Percentiles rank a stretch among this genome's conserved stretches.
These are phyloP conservation scores for Polyporus arcularius DNA, from an alignment of 768 basidiomycete species.

Conservation along the genomic window DNA sequence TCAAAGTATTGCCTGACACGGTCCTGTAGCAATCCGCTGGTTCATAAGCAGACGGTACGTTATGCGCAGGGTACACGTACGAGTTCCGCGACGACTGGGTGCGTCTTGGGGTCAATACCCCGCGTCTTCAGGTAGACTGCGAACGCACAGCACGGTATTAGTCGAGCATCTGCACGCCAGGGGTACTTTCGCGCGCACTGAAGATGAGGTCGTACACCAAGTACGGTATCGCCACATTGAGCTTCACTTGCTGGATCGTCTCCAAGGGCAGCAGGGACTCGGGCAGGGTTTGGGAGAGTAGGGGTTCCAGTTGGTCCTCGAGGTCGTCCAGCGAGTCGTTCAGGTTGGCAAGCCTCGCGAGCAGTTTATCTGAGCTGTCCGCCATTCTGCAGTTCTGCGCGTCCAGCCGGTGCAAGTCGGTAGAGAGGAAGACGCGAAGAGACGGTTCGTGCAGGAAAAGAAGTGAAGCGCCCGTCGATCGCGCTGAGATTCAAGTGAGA, in stretches of 20 bases:
- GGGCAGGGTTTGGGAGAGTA: constrained; percentile 67
- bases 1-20: constrained; percentile 80
- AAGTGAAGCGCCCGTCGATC: constrained; percentile 8
- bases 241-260: constrained; percentile 77
- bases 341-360: constrained; percentile 47
- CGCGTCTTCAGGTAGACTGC: constrained; percentile 80
- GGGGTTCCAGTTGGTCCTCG: constrained; percentile 63
- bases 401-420: background rate
- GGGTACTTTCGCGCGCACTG: constrained; percentile 47
- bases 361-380: constrained; percentile 37
- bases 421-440: background rate
- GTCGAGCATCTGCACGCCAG: background rate
- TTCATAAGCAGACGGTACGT: background rate
- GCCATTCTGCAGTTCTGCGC: constrained; percentile 31
- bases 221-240: constrained; percentile 80
- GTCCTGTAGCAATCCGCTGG: constrained; percentile 45
- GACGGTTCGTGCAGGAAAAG: too few relatives aligned
- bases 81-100: constrained; percentile 75
- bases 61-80: constrained; percentile 35
- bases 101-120: constrained; percentile 78
- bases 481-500: constrained; percentile 6
- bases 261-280: constrained; percentile 67
- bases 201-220: constrained; percentile 84
- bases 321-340: constrained; percentile 65
- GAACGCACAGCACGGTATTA: background rate